These are phyloP conservation scores for Collybia nuda DNA, from an alignment of 768 basidiomycete species.

Conservation along the genomic window DNA sequence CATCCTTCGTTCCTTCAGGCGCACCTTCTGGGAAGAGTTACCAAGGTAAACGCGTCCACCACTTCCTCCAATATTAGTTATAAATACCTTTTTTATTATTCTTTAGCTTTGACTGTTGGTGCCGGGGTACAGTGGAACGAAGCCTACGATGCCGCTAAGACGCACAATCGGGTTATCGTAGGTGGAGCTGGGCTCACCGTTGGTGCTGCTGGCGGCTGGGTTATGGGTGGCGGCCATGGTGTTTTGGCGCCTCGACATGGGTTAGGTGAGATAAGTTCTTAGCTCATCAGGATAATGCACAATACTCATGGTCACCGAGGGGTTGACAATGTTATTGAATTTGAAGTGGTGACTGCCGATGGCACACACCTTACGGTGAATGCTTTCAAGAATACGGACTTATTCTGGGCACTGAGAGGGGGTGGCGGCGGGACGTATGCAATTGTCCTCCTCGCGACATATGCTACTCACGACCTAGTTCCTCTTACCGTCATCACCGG, in stretches of 20 bases:
- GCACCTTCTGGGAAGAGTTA: constrained; percentile 16
- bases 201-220: constrained; percentile 49
- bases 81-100: neutral
- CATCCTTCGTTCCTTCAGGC: constrained; percentile 31
- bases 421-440: constrained; percentile 37
- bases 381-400: constrained; percentile 33
- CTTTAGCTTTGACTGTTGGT: constrained; percentile 28
- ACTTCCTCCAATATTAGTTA: neutral
- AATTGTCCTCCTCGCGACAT: neutral
- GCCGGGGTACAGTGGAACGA: constrained; percentile 48
- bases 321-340: constrained; percentile 28
- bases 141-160: constrained; percentile 37
- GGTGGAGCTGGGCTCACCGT: constrained; percentile 43
- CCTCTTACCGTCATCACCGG: neutral
- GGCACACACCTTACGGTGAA: constrained; percentile 36
- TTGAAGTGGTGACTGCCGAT: constrained; percentile 41
- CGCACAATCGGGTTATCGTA: constrained; percentile 37
- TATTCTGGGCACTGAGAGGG: constrained; percentile 45
- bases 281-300: neutral
- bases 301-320: neutral
- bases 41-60: constrained; percentile 12
- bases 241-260: constrained; percentile 37
- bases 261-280: constrained; percentile 28
- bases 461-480: neutral
- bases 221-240: constrained; percentile 48